A percentile compares a stretch with the other conserved stretches of the same genome.
Evolutionary conservation across 306 rosid genomes (phyloP).

Genomic region (Fragaria ananassa): DNA sequence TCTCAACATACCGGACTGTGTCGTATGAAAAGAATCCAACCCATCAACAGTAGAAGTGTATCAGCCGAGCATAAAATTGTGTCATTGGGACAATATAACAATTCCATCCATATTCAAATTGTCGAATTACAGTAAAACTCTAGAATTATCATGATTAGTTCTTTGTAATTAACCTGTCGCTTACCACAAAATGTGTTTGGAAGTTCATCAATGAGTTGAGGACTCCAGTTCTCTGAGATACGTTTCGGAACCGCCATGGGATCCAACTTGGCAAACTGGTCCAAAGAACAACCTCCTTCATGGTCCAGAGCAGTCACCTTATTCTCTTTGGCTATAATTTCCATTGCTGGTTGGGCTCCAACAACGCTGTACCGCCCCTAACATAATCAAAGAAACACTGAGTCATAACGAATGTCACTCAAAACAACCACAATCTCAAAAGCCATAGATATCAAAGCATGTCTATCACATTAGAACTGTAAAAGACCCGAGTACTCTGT

Average conservation of each 20-base stretch:
- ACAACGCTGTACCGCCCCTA: conserved; percentile 83
- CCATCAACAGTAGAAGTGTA: too few species aligned
- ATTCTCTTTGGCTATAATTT: conserved; percentile 74
- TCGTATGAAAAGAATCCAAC: conserved; percentile 82
- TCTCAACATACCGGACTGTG: conserved; percentile 80
- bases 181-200: conserved; percentile 87
- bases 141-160: background rate
- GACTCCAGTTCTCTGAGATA: conserved; percentile 66
- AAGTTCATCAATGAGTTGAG: conserved; percentile 50
- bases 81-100: too few species aligned
- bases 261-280: conserved; percentile 51
- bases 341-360: conserved; percentile 75
- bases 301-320: conserved; percentile 67
- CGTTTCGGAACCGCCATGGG: conserved; percentile 56
- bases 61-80: too few species aligned
- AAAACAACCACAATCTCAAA: conserved; percentile 1
- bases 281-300: conserved; percentile 39
- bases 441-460: background rate
- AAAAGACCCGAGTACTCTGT: conserved; percentile 34
- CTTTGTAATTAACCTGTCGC: background rate
- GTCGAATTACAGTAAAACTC: too few species aligned
- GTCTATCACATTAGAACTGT: conserved; percentile 33
- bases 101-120: too few species aligned
- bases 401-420: background rate
- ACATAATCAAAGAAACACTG: conserved; percentile 22